Percentiles rank a stretch among this genome's conserved stretches.
Evolutionary conservation across 1,284 basidiomycete genomes (phyloP).

Genomic region (Heliocybe sulcata): DNA sequence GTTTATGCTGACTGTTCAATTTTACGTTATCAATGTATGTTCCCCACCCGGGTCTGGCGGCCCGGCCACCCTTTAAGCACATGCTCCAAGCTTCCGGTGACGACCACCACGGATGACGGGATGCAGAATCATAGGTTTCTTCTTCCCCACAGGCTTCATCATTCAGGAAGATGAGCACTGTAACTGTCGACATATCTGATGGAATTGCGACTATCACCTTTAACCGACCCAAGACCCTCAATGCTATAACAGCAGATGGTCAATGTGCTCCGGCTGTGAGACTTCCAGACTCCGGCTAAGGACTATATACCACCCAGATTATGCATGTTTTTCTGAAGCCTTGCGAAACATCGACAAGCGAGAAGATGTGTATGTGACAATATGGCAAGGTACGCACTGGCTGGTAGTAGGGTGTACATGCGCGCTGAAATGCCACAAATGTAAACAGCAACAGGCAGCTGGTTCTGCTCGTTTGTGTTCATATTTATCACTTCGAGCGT

Average conservation of each 20-base stretch:
- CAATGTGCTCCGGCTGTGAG: too few species aligned
- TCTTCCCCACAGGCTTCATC: not conserved
- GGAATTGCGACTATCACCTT: slow-evolving; percentile 65
- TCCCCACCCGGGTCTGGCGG: too few species aligned
- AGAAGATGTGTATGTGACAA: slow-evolving; percentile 55
- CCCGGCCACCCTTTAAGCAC: too few species aligned
- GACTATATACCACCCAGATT: slow-evolving; percentile 34
- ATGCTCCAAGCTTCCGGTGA: too few species aligned
- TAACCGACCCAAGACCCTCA: slow-evolving; percentile 49
- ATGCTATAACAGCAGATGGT: slow-evolving; percentile 57
- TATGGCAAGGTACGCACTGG: slow-evolving; percentile 51
- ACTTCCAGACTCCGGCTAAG: too few species aligned
- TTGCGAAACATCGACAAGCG: slow-evolving; percentile 50
- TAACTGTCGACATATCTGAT: slow-evolving; percentile 41
- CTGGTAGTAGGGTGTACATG: not conserved
- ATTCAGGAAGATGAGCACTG: slow-evolving; percentile 35
- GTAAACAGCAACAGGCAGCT: slow-evolving; percentile 48
- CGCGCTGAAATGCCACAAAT: slow-evolving; percentile 1
- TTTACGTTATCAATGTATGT: too few species aligned
- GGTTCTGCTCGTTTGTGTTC: slow-evolving; percentile 62
- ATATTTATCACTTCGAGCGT: not conserved
- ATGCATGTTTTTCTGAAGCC: slow-evolving; percentile 49
- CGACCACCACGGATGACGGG: too few species aligned
- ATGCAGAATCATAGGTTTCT: not conserved
- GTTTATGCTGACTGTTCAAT: too few species aligned